A percentile compares a stretch with the other conserved stretches of the same genome.
Conservation (phyloP, 2,329 filamentous ascomycete species). For the Thyridium curvatum region DNA sequence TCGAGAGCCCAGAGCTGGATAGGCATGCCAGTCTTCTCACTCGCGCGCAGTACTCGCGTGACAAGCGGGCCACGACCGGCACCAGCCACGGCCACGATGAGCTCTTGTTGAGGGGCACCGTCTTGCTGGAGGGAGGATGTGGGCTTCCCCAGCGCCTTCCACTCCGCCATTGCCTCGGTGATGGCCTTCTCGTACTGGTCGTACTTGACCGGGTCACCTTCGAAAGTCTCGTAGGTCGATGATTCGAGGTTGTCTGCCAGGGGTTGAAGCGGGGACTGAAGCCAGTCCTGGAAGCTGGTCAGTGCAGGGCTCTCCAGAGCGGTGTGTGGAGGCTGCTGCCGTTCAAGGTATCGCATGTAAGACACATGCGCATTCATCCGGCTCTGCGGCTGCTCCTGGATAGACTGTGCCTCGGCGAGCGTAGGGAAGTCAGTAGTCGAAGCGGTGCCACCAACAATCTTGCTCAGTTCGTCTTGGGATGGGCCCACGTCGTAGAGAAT, state of each 20-base stretch:
- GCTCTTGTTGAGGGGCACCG: constrained; percentile 25
- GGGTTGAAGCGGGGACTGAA: constrained; percentile 91
- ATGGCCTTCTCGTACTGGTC: constrained; percentile 89
- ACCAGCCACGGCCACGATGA: constrained; percentile 87
- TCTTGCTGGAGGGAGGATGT: constrained; percentile 61
- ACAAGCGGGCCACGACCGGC: constrained; percentile 91
- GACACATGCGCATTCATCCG: constrained; percentile 50
- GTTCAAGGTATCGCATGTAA: constrained; percentile 80
- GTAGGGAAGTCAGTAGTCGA: constrained; percentile 56
- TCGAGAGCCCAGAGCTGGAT: constrained; percentile 90
- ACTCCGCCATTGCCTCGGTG: constrained; percentile 72
- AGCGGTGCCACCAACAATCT: constrained; percentile 20
- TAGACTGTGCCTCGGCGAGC: constrained; percentile 55
- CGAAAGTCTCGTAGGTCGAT: constrained; percentile 96
- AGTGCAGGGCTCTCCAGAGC: constrained; percentile 45
- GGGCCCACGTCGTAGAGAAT: constrained; percentile 58
- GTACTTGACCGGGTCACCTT: constrained; percentile 97
- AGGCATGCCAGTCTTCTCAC: constrained; percentile 65
- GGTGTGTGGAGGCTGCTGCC: constrained; percentile 62
- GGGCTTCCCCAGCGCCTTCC: constrained; percentile 65
- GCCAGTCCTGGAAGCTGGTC: constrained; percentile 76
- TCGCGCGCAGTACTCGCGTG: constrained; percentile 77
- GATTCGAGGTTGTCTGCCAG: constrained; percentile 95
- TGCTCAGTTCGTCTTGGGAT: constrained; percentile 22
- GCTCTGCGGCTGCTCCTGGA: constrained; percentile 8